phyloP scores from a whole-genome alignment of 176 grass and related monocot genomes.

The Saccharum spontaneum region DNA sequence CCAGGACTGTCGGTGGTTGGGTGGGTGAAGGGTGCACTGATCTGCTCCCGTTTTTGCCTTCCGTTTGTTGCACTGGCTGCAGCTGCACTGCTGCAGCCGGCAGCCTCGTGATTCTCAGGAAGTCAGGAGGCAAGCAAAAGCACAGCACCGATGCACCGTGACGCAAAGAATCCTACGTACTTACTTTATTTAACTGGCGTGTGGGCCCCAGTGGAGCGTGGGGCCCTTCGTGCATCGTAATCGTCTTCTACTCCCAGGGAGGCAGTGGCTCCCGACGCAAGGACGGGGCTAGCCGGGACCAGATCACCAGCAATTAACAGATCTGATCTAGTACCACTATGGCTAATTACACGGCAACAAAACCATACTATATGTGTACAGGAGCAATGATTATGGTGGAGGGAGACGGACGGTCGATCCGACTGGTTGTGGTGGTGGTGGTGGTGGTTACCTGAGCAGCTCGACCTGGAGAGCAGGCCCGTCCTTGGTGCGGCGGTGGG shows the following conservation, averaged over 20 bases:
- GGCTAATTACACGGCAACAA: not conserved
- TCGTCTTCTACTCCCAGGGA: not conserved
- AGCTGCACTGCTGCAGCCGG: no score
- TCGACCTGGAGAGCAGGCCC: slow-evolving; percentile 79
- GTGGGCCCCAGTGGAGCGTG: not conserved
- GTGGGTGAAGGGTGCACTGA: slow-evolving; percentile 11
- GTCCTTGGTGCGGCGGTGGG: slow-evolving; percentile 90
- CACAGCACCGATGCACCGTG: not conserved
- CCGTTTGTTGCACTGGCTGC: no score
- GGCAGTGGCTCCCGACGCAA: no score
- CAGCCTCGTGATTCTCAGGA: not conserved
- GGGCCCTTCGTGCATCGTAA: not conserved
- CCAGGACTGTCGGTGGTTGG: not conserved
- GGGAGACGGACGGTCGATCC: not conserved
- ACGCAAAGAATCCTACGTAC: not conserved
- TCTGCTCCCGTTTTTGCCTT: slow-evolving; percentile 1
- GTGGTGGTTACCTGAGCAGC: slow-evolving; percentile 73
- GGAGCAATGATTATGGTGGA: not conserved
- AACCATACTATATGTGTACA: not conserved
- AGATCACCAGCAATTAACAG: not conserved
- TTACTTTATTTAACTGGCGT: not conserved
- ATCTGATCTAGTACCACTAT: not conserved
- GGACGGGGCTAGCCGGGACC: not conserved
- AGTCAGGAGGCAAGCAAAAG: not conserved
- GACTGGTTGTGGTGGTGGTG: no score